Base-by-base conservation (phyloP, 345 rosid species). In the Gossypium stocksii region DNA sequence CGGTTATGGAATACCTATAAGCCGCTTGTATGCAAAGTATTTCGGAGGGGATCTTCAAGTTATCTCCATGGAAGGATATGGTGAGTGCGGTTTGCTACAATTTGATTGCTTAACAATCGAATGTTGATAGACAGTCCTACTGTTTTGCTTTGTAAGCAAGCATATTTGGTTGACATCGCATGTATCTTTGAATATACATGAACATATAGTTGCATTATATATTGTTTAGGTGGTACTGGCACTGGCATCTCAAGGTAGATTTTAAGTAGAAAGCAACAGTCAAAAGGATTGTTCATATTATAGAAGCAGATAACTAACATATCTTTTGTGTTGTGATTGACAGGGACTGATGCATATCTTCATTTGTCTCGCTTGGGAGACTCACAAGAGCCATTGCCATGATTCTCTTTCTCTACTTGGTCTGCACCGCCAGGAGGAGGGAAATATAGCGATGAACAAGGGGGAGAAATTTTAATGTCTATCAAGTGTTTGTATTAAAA, bases 61-160 rank as follows among this genome's bases (percentile, higher is more conserved):
- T 73, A 91, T 91, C 73, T 95, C 97, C 23, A 93, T 95, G 98
- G 99, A 95, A 85, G 99, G 99, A 89, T 95, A 95, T 46, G 99
- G 99, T 95, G 80, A 88, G 99, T 81, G 22, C 29, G n/a, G 44
- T 68, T 44, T 56, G 7, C 41, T 23, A 63, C 57, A 61, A 43
- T 29, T 34, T 29, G 60, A 49, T 57, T 7, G 16, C 22, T 60
- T 74, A 25, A 34, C 29, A 25, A 17, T 46, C 7, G 23, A 48
- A 45, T 48, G 12, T 49, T 22, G 20, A 43, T 71, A 49, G 49
- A 27, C n/a, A 20, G 15, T 25, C 23, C 15, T 34, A 70, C 48
- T 41, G 11, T 29, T 49, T 57, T 59, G 23, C 69, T 15, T 49
- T 63, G 41, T 34, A 34, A 34, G 41, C n/a, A 29, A 45, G 72